Percentiles rank a stretch among this genome's conserved stretches.
These are phyloP conservation scores for Acidiella bohemica DNA, from an alignment of 495 filamentous ascomycete genomes.

Conservation along the genomic window DNA sequence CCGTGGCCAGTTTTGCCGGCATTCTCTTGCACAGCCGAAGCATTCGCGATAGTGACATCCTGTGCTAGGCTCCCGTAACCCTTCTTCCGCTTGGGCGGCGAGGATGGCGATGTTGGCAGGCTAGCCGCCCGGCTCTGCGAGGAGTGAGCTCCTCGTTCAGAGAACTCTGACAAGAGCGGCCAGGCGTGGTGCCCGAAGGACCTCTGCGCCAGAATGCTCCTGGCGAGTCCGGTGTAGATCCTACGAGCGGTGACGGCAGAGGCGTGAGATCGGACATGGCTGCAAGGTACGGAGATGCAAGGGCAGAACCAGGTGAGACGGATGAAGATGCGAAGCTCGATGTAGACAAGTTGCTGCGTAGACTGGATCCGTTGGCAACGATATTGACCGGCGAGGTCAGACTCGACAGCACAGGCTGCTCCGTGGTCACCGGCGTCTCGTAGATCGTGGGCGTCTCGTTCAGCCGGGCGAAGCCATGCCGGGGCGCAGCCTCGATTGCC, in stretches of 20 bases:
- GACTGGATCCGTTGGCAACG: constrained; percentile 1
- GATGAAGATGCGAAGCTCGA: constrained; percentile 34
- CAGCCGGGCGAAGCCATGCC: background rate
- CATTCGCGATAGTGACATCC: constrained; percentile 23
- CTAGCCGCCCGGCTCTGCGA: constrained; percentile 9
- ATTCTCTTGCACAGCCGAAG: constrained; percentile 30
- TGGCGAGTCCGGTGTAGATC: constrained; percentile 52
- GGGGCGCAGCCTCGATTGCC: background rate
- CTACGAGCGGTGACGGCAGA: constrained; percentile 66
- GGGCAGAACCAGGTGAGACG: constrained; percentile 44
- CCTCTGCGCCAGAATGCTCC: constrained; percentile 43
- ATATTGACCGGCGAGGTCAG: constrained; percentile 12
- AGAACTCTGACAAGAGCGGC: constrained; percentile 24
- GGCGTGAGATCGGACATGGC: constrained; percentile 87
- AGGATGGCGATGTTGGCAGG: constrained; percentile 11
- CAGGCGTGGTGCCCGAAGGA: constrained; percentile 28
- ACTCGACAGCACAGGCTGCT: background rate
- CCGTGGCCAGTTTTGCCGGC: constrained; percentile 29
- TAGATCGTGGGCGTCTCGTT: constrained; percentile 11
- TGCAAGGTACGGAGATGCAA: constrained; percentile 59
- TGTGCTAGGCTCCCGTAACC: constrained; percentile 20
- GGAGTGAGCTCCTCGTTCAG: constrained; percentile 3
- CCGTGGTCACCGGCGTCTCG: constrained; percentile 13
- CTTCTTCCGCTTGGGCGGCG: constrained; percentile 16
- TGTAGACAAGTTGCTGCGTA: constrained; percentile 18